phyloP scores from a whole-genome alignment of 192 early-diverging fungal genomes.

The Mortierella antarctica region DNA sequence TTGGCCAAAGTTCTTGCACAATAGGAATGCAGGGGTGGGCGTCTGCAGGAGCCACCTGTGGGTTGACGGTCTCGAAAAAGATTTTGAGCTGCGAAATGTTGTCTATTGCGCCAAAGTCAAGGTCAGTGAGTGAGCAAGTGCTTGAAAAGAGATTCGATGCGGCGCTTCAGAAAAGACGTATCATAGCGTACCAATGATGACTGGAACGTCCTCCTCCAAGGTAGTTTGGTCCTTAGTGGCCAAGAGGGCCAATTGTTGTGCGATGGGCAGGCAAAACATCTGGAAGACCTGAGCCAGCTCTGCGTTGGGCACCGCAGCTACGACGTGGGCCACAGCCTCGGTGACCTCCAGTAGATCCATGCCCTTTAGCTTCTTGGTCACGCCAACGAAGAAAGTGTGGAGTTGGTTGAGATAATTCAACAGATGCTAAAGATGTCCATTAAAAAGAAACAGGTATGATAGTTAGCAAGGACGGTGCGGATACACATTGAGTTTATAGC shows the following conservation, averaged over 20 bases:
- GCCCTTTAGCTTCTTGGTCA: slow-evolving; percentile 72
- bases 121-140: neutral
- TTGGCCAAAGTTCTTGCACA: slow-evolving; percentile 78
- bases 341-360: slow-evolving; percentile 84
- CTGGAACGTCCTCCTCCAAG: slow-evolving; percentile 50
- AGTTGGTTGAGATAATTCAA: slow-evolving; percentile 83
- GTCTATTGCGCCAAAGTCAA: slow-evolving; percentile 28
- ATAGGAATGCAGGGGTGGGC: slow-evolving; percentile 76
- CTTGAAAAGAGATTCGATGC: neutral
- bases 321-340: slow-evolving; percentile 89
- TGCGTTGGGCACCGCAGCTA: slow-evolving; percentile 78
- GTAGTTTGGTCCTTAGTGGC: slow-evolving; percentile 54
- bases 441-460: slow-evolving; percentile 8
- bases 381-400: slow-evolving; percentile 84
- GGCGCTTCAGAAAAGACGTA: neutral
- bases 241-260: slow-evolving; percentile 74
- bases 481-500: neutral
- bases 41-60: slow-evolving; percentile 56
- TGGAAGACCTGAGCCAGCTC: slow-evolving; percentile 71
- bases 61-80: slow-evolving; percentile 68
- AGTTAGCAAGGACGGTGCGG: neutral
- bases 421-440: slow-evolving; percentile 61
- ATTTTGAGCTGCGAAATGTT: slow-evolving; percentile 69
- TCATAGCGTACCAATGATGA: slow-evolving; percentile 26
- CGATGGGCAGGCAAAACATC: slow-evolving; percentile 79